Evolutionary conservation across 2,329 filamentous ascomycete genomes (phyloP).

Genomic region (Malbranchea cinnamomea): DNA sequence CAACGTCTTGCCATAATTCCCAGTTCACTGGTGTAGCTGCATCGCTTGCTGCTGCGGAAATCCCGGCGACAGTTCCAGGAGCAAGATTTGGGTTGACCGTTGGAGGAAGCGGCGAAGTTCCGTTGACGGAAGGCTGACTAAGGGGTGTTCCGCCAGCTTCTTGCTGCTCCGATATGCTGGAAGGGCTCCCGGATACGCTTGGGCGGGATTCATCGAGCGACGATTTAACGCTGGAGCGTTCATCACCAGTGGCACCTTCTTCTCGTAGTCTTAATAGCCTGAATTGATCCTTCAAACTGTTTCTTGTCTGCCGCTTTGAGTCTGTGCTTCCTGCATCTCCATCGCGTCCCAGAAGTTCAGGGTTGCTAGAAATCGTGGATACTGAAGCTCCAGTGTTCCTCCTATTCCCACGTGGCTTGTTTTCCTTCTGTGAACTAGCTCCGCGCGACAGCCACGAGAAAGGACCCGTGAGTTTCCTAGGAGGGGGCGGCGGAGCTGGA

Average conservation of each 20-base stretch:
- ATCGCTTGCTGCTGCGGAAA: conserved; percentile 55
- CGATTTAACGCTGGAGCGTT: conserved; percentile 36
- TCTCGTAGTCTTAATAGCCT: conserved; percentile 62
- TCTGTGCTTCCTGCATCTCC: conserved; percentile 35
- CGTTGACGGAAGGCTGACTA: conserved; percentile 9
- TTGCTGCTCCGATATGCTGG: conserved; percentile 32
- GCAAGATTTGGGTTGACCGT: conserved; percentile 56
- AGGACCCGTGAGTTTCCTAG: conserved; percentile 70
- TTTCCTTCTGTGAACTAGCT: conserved; percentile 40
- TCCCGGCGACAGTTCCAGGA: conserved; percentile 72
- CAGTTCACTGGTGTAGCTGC: conserved; percentile 68
- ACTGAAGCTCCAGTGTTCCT: conserved; percentile 70
- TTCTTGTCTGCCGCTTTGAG: conserved; percentile 36
- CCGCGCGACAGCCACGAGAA: conserved; percentile 71
- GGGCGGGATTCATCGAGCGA: conserved; percentile 27
- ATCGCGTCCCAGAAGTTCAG: conserved; percentile 55
- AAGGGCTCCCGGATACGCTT: conserved; percentile 33
- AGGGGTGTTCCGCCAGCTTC: conserved; percentile 23
- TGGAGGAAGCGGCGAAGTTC: conserved; percentile 35
- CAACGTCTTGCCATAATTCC: conserved; percentile 94
- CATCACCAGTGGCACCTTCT: conserved; percentile 46
- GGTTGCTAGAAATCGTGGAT: conserved; percentile 63
- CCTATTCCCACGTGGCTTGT: conserved; percentile 41
- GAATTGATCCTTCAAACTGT: conserved; percentile 63
- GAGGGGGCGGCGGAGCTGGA: conserved; percentile 21